Evolutionary conservation across 768 basidiomycete genomes (phyloP).

Genomic region (Pisolithus microcarpus): DNA sequence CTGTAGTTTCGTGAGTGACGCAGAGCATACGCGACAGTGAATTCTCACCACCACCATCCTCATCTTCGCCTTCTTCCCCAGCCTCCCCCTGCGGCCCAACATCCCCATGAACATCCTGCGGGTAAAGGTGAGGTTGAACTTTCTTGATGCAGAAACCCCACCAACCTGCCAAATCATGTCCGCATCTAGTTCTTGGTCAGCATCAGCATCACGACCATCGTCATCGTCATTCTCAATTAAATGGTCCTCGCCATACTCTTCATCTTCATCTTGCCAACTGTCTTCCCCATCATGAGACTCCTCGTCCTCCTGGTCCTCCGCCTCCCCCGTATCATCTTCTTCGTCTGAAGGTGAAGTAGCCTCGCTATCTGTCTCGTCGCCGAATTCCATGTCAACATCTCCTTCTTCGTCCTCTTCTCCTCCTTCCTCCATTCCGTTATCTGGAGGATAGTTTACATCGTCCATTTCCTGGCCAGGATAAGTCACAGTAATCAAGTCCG

Average conservation of each 20-base stretch:
- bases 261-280: constrained; percentile 53
- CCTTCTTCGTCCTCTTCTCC: constrained; percentile 68
- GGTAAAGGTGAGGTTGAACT: constrained; percentile 10
- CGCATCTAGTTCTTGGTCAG: constrained; percentile 40
- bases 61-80: constrained; percentile 45
- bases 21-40: not conserved
- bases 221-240: constrained; percentile 55
- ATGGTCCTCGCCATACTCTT: constrained; percentile 56
- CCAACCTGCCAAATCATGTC: constrained; percentile 56
- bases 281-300: constrained; percentile 39
- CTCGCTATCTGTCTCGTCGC: constrained; percentile 75
- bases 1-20: constrained; percentile 18
- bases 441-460: constrained; percentile 56
- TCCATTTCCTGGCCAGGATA: constrained; percentile 67
- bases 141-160: constrained; percentile 1
- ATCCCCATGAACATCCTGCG: constrained; percentile 49
- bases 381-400: constrained; percentile 85
- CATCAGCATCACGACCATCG: constrained; percentile 46
- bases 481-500: constrained; percentile 7
- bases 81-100: constrained; percentile 54
- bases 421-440: constrained; percentile 76
- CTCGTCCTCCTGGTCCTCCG: constrained; percentile 51
- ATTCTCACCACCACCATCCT: constrained; percentile 15
- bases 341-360: constrained; percentile 74
- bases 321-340: constrained; percentile 56